Percentiles rank a stretch among this genome's conserved stretches.
Evolutionary conservation across 306 rosid species (phyloP).

Genomic region (Sicyos edulis): DNA sequence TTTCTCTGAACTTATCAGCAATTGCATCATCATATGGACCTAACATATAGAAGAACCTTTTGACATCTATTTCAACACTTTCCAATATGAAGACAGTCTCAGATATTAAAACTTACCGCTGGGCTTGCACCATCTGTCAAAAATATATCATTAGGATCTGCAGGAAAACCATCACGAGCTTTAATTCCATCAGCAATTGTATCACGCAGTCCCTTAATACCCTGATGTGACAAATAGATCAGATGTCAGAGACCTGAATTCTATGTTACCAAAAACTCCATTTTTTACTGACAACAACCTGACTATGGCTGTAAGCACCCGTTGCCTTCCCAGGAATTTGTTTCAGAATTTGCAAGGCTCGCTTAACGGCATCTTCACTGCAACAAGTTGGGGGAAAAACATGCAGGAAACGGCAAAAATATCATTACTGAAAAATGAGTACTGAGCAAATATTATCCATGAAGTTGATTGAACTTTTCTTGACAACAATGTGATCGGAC

Average conservation of each 20-base stretch:
- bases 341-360: slow-evolving; percentile 68
- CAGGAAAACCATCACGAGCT: slow-evolving; percentile 80
- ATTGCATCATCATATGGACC: slow-evolving; percentile 74
- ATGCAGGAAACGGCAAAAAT: not conserved
- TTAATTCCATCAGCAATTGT: slow-evolving; percentile 72
- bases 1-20: slow-evolving; percentile 45
- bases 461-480: not conserved
- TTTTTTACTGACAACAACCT: slow-evolving; percentile 38
- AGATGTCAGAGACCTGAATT: not conserved
- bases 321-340: slow-evolving; percentile 93
- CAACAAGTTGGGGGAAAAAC: slow-evolving; percentile 20
- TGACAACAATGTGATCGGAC: not conserved
- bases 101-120: slow-evolving; percentile 38
- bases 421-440: not conserved
- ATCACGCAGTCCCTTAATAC: slow-evolving; percentile 81
- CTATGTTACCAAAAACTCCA: not conserved
- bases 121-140: slow-evolving; percentile 98
- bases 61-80: not conserved
- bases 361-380: slow-evolving; percentile 68
- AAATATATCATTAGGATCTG: slow-evolving; percentile 70
- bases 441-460: not conserved
- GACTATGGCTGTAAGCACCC: slow-evolving; percentile 96
- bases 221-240: slow-evolving; percentile 42
- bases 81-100: not conserved
- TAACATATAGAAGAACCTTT: slow-evolving; percentile 18